A percentile compares a stretch with the other conserved stretches of the same genome.
These are phyloP conservation scores for Teunomyces aglyptinius DNA, from an alignment of 805 yeast species.

Conservation along the genomic window DNA sequence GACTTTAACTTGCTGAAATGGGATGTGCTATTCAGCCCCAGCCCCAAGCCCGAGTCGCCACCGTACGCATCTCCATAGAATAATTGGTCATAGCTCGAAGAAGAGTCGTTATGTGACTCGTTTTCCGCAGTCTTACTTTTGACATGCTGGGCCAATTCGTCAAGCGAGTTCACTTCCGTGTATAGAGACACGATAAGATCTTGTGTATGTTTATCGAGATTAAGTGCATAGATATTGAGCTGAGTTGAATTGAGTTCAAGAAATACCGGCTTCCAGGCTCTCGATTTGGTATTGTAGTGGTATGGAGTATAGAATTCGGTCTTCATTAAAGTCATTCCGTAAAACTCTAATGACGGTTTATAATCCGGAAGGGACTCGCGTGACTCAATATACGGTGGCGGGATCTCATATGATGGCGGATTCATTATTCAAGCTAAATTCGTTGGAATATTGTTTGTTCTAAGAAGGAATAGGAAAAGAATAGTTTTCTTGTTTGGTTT, in stretches of 20 bases:
- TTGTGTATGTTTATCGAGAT: slow-evolving; percentile 17
- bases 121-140: slow-evolving; percentile 2
- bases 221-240: slow-evolving; percentile 29
- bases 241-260: slow-evolving; percentile 42
- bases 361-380: slow-evolving; percentile 30
- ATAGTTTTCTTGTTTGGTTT: not conserved
- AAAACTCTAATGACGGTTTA: slow-evolving; percentile 29
- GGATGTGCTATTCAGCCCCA: slow-evolving; percentile 4
- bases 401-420: slow-evolving; percentile 4
- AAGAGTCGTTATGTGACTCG: not conserved
- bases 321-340: slow-evolving; percentile 33
- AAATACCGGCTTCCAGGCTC: slow-evolving; percentile 37
- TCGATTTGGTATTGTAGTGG: slow-evolving; percentile 22
- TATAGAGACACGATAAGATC: slow-evolving; percentile 31
- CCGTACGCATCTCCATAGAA: slow-evolving; percentile 31
- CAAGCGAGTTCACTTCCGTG: slow-evolving; percentile 25
- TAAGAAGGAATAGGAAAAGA: not conserved
- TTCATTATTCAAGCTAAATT: not conserved
- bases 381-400: slow-evolving; percentile 23
- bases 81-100: slow-evolving; percentile 14
- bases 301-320: slow-evolving; percentile 40
- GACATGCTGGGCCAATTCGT: slow-evolving; percentile 11
- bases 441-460: too few relatives aligned
- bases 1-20: slow-evolving; percentile 18
- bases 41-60: slow-evolving; percentile 11